phyloP scores from a whole-genome alignment of 257 asterid species.

The Solanum medicagineum region DNA sequence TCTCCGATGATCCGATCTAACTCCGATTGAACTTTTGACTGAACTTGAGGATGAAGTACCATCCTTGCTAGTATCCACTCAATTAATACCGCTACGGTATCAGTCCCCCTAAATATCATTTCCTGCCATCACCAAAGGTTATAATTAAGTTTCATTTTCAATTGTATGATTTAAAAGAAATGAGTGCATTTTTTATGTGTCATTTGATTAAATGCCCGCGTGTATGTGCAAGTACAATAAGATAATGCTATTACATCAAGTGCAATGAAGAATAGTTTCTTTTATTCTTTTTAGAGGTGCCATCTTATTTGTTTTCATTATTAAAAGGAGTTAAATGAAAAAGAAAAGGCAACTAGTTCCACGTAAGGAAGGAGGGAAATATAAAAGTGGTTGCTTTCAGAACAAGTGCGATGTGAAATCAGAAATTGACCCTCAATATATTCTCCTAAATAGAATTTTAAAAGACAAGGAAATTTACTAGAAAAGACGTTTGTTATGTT shows the following conservation, averaged over 20 bases:
- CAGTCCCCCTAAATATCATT: slow-evolving; percentile 87
- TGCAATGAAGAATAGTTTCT: not conserved
- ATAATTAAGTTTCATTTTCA: not conserved
- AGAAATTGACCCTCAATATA: not conserved
- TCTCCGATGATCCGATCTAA: slow-evolving; percentile 44
- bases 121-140: slow-evolving; percentile 23
- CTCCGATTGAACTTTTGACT: slow-evolving; percentile 50
- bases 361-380: not conserved
- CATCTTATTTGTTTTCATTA: not conserved
- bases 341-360: not conserved
- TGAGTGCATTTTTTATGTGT: not conserved
- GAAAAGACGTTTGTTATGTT: not conserved
- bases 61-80: slow-evolving; percentile 82
- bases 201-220: not conserved
- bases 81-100: slow-evolving; percentile 63
- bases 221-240: not conserved
- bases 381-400: not conserved
- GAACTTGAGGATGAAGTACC: slow-evolving; percentile 54
- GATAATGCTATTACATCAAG: not conserved
- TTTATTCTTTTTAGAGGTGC: not conserved
- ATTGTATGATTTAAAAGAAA: not conserved
- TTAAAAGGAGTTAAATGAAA: not conserved
- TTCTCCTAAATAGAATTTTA: not conserved
- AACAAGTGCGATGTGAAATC: not conserved
- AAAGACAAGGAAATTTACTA: not conserved